A percentile compares a stretch with the other conserved stretches of the same genome.
These are phyloP conservation scores for Benincasa hispida DNA, from an alignment of 306 rosid genomes.

Conservation along the genomic window DNA sequence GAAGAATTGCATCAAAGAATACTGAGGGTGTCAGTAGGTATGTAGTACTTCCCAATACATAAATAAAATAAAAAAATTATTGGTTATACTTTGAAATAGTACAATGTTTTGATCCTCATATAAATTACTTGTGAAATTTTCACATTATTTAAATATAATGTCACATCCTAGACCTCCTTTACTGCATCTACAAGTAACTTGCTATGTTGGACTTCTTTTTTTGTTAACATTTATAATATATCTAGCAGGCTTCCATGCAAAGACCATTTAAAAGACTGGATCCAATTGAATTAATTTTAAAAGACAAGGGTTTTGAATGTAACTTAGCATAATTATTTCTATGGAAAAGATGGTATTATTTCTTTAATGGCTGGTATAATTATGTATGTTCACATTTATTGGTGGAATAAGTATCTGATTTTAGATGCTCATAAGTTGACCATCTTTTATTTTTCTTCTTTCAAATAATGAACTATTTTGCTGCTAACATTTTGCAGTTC, in stretches of 20 bases:
- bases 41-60: not conserved
- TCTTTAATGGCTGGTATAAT: not conserved
- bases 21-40: conserved; percentile 76
- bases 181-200: not conserved
- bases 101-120: not conserved
- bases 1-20: conserved; percentile 58
- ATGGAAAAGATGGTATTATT: not conserved
- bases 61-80: not conserved
- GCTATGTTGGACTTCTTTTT: not conserved
- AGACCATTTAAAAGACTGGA: not conserved
- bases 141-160: not conserved
- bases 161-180: not conserved
- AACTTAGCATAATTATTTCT: not conserved
- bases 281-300: not conserved
- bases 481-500: conserved; percentile 39
- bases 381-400: not conserved
- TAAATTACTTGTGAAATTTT: not conserved
- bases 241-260: not conserved
- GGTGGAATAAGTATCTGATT: not conserved
- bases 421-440: too few relatives aligned
- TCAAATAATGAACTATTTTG: not conserved
- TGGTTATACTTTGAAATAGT: not conserved
- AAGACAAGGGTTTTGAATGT: not conserved
- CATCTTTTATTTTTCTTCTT: not conserved
- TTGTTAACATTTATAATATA: not conserved